A percentile compares a stretch with the other conserved stretches of the same genome.
These are phyloP conservation scores for Tricholoma terreum DNA, from an alignment of 768 basidiomycete species.

Conservation along the genomic window DNA sequence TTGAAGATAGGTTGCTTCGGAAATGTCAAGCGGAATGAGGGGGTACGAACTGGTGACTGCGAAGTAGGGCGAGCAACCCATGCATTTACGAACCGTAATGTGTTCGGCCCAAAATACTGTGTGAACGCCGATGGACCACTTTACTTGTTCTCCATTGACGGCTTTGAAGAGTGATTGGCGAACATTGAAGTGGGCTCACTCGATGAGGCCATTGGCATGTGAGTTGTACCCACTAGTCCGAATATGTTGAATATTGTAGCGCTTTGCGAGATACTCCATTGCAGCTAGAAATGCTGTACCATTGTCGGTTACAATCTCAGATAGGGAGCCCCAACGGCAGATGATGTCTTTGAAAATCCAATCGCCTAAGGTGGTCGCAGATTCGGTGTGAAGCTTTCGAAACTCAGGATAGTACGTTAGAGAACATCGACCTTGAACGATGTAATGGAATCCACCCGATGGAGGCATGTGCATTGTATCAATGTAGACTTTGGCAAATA, in stretches of 20 bases:
- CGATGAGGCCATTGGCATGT: conserved; percentile 28
- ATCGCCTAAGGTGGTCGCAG: conserved; percentile 4
- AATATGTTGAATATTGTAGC: conserved; percentile 19
- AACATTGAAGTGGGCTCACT: conserved; percentile 24
- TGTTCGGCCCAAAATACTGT: conserved; percentile 36
- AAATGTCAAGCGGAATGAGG: conserved; percentile 28
- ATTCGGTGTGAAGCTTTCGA: conserved; percentile 16
- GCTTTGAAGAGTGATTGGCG: conserved; percentile 34
- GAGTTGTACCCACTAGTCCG: conserved; percentile 34
- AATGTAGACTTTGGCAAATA: conserved; percentile 31
- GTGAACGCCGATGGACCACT: conserved; percentile 28
- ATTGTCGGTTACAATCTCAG: conserved; percentile 42
- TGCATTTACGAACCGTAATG: conserved; percentile 22
- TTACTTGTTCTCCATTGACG: conserved; percentile 22
- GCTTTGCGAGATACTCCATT: neutral
- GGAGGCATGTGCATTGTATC: conserved; percentile 38
- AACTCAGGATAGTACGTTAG: conserved; percentile 18
- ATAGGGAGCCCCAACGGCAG: conserved; percentile 37
- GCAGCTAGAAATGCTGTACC: conserved; percentile 20
- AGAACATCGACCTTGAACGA: conserved; percentile 24
- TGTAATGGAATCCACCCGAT: conserved; percentile 18
- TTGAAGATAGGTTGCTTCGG: conserved; percentile 22
- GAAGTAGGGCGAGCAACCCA: conserved; percentile 34
- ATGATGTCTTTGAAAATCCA: conserved; percentile 34
- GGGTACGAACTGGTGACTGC: conserved; percentile 29